Evolutionary conservation across 192 early-diverging fungal species (phyloP).

Genomic region (Blastocladiella britannica): DNA sequence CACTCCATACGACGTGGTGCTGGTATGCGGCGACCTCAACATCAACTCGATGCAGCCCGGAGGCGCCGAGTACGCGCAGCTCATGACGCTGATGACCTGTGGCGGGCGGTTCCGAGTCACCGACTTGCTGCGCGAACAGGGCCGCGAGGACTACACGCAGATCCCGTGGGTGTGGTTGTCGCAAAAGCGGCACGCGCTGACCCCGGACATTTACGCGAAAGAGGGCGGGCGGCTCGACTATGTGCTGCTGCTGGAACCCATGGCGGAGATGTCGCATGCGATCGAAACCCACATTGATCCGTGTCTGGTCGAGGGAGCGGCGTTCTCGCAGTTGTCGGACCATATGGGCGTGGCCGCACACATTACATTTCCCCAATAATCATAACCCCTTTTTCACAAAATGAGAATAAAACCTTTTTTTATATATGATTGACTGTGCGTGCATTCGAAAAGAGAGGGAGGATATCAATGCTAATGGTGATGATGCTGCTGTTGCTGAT

Average conservation of each 20-base stretch:
- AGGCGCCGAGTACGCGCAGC: background rate
- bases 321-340: background rate
- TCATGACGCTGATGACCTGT: background rate
- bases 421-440: no score
- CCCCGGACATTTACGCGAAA: background rate
- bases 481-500: no score
- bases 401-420: no score
- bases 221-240: background rate
- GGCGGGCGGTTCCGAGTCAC: background rate
- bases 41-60: background rate
- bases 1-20: background rate
- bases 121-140: background rate
- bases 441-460: no score
- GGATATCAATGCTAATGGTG: no score
- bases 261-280: background rate
- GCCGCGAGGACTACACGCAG: background rate
- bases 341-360: background rate
- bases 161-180: background rate
- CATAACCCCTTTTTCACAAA: no score
- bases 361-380: no score
- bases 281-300: background rate
- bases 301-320: background rate
- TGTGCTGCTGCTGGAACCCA: background rate
- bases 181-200: background rate
- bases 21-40: background rate